Base-by-base conservation (phyloP, 805 yeast genomes). In the Pichia californica region DNA sequence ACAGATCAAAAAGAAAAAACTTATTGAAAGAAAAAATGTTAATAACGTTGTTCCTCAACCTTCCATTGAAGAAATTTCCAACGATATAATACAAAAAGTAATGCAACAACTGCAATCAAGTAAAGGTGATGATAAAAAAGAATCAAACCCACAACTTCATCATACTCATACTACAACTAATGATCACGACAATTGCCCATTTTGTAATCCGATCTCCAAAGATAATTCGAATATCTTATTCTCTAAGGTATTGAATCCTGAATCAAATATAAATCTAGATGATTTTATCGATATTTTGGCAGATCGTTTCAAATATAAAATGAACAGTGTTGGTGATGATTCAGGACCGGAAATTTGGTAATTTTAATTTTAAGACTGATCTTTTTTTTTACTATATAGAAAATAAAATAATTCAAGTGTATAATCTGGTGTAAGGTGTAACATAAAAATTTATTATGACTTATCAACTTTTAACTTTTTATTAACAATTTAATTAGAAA, bases 321-420 rank as follows among this genome's bases (percentile, higher is more conserved):
- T 44, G 32, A 29, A 35, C 9, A 13, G 5, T 18, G 27, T 14
- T 15, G n/a, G 16, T 9, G 25, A 18, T 14, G 31, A 36, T 14
- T 23, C 26, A 6, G 3, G 40, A 4, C 47, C 47, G 9, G 41
- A 40, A 26, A 26, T 44, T 19, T 44, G 47, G 47, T 44, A 29
- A 40, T 19, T 19, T 28, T 31, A 19, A 18, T 18, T 18, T 20
- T 20, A 28, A 16, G 13, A 27, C 18, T 15, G 14, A 18, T 13
- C 18, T 15, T 27, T 15, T 28, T 15, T 32, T 28, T 16, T 31
- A 31, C 13, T 34, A 27, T 28, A 13, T 19, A 33, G 13, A 20
- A 33, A 8, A 18, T 18, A 25, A 20, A 32, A 11, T 2, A 9
- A 16, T 16, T 9, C 4, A 14, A 18, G 16, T 16, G 14, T 31